Evolutionary conservation across 331 rosid genomes (phyloP).

Genomic region (Quercus tomentella): DNA sequence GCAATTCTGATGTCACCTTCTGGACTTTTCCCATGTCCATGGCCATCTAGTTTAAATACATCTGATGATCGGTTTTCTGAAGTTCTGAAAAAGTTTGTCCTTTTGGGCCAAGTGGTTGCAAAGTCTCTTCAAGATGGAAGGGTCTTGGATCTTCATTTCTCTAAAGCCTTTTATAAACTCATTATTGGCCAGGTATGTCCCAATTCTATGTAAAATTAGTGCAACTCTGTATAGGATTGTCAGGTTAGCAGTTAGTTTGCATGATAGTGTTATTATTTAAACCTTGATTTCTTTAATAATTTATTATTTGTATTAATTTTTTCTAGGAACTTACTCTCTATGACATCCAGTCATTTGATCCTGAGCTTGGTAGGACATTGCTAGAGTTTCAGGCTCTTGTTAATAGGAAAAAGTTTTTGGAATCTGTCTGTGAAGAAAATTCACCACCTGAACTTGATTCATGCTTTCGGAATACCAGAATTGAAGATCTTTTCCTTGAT

Average conservation of each 20-base stretch:
- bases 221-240: constrained; percentile 15
- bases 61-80: constrained; percentile 53
- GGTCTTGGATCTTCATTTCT: constrained; percentile 86
- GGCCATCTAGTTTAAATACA: constrained; percentile 46
- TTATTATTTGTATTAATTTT: constrained; percentile 6
- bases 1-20: constrained; percentile 36
- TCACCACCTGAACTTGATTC: constrained; percentile 30
- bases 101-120: constrained; percentile 85
- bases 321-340: constrained; percentile 74
- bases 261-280: constrained; percentile 1
- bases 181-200: constrained; percentile 77
- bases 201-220: constrained; percentile 6
- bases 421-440: constrained; percentile 38
- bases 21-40: constrained; percentile 91
- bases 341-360: constrained; percentile 83
- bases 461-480: constrained; percentile 50
- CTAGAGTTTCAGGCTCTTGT: constrained; percentile 85
- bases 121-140: constrained; percentile 96
- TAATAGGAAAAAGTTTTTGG: constrained; percentile 38
- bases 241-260: constrained; percentile 23
- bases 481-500: constrained; percentile 96
- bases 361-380: constrained; percentile 72
- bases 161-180: constrained; percentile 86
- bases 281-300: constrained; percentile 10
- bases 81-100: constrained; percentile 64